Conservation (phyloP, 805 yeast genomes). For the Barnettozyma pratensis region DNA sequence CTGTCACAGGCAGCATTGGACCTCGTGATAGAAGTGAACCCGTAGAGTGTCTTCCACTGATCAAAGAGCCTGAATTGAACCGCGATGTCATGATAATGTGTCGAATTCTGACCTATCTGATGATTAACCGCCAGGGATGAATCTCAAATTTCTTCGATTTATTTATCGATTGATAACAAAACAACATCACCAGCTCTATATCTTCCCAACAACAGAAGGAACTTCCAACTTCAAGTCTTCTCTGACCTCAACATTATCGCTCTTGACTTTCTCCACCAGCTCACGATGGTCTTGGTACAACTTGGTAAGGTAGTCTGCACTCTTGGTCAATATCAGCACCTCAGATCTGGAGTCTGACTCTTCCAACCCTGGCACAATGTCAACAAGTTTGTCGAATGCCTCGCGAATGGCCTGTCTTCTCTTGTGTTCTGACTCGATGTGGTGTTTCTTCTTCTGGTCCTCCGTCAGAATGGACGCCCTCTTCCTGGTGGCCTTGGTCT, state of each 20-base stretch:
- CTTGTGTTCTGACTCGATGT: slow-evolving; percentile 81
- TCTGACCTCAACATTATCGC: slow-evolving; percentile 24
- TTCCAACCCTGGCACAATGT: slow-evolving; percentile 66
- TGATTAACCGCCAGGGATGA: too few species aligned
- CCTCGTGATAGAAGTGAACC: neutral
- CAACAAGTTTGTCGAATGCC: slow-evolving; percentile 73
- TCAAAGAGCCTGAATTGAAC: neutral
- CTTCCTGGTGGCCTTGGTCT: slow-evolving; percentile 10
- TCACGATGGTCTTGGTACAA: slow-evolving; percentile 45
- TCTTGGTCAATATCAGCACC: slow-evolving; percentile 62
- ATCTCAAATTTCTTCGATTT: too few species aligned
- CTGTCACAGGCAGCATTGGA: slow-evolving; percentile 5
- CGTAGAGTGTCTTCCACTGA: neutral
- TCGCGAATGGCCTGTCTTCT: slow-evolving; percentile 80
- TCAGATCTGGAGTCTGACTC: slow-evolving; percentile 78
- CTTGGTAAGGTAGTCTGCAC: slow-evolving; percentile 48
- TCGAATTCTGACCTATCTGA: too few species aligned
- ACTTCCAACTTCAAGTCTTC: slow-evolving; percentile 1
- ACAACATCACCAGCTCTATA: neutral
- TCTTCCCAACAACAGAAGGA: neutral
- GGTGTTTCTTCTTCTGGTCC: slow-evolving; percentile 53
- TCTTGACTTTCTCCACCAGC: slow-evolving; percentile 37
- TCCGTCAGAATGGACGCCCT: slow-evolving; percentile 24
- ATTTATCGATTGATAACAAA: too few species aligned
- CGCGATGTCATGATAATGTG: neutral